Percentiles rank a stretch among this genome's conserved stretches.
Evolutionary conservation across 495 filamentous ascomycete species (phyloP).

Genomic region (Daldinia vernicosa): DNA sequence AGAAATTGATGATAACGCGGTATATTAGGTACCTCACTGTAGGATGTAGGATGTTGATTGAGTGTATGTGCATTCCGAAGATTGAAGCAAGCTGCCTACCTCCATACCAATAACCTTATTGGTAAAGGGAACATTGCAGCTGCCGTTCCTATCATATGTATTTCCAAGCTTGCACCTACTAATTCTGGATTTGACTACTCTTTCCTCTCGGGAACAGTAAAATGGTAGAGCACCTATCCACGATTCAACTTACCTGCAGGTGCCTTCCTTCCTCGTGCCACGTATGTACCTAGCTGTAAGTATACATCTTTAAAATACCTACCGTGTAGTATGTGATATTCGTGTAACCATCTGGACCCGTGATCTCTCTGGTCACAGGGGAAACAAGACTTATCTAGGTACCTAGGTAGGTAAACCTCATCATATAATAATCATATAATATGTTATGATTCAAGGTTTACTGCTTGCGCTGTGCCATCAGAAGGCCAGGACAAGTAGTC

Average conservation of each 20-base stretch:
- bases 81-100: not conserved
- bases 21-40: constrained; percentile 13
- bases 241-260: not conserved
- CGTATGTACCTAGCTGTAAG: too few relatives aligned
- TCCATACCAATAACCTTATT: too few relatives aligned
- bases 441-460: too few relatives aligned
- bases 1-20: constrained; percentile 11
- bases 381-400: not conserved
- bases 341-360: not conserved
- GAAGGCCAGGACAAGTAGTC: not conserved
- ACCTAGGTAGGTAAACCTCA: not conserved
- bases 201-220: not conserved
- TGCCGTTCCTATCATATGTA: not conserved
- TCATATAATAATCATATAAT: not conserved
- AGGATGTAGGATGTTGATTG: not conserved
- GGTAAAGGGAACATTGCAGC: not conserved
- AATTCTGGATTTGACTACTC: not conserved
- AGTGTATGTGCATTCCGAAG: not conserved
- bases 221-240: not conserved
- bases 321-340: not conserved
- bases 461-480: not conserved
- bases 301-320: not conserved
- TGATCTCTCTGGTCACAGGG: not conserved
- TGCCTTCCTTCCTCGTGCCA: not conserved
- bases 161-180: not conserved